phyloP scores from a whole-genome alignment of 75 land plant species.

The Cryptomeria japonica region DNA sequence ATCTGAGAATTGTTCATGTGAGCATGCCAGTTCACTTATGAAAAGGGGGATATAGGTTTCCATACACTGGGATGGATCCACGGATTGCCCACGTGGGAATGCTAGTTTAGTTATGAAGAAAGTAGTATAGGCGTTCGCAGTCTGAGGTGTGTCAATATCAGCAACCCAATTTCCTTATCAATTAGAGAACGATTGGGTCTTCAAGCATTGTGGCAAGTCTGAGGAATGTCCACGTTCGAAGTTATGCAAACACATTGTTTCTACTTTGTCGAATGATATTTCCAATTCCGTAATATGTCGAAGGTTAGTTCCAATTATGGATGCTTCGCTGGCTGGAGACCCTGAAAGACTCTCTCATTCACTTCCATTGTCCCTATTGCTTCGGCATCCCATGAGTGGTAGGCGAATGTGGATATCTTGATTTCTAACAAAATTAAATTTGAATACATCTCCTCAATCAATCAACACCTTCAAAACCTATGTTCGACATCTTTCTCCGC shows the following conservation, averaged over 20 bases:
- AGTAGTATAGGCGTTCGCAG: not conserved
- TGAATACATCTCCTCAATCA: not conserved
- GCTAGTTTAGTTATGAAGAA: not conserved
- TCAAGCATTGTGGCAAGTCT: not conserved
- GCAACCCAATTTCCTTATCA: not conserved
- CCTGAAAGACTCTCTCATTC: not conserved
- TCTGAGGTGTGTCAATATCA: not conserved
- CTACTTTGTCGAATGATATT: not conserved
- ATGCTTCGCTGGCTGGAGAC: not conserved
- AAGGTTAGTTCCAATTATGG: not conserved
- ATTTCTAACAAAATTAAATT: not conserved
- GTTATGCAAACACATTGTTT: too few species aligned
- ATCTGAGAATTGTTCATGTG: not conserved
- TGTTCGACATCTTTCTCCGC: not conserved
- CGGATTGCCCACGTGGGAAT: not conserved
- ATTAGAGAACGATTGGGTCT: not conserved
- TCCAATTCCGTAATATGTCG: not conserved
- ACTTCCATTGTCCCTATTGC: not conserved
- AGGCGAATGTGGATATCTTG: not conserved
- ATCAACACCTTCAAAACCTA: not conserved
- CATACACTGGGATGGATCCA: not conserved
- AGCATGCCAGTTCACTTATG: not conserved
- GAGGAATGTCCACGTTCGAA: not conserved
- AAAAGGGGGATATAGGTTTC: not conserved
- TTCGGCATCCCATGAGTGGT: not conserved